Evolutionary conservation across 371 early-diverging fungal species (phyloP).

Genomic region (Mortierella sp.): DNA sequence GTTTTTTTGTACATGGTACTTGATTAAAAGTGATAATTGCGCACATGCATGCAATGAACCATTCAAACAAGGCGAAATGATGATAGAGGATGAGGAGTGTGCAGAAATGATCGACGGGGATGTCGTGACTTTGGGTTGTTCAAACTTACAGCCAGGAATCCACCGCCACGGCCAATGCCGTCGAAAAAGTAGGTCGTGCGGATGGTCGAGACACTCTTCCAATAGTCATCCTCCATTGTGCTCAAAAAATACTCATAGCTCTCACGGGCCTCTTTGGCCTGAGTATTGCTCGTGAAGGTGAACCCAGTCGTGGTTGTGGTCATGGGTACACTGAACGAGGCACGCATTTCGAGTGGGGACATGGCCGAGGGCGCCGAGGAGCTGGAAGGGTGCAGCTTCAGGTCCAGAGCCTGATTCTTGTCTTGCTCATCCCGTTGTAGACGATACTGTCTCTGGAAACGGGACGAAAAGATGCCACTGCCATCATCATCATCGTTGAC

Average conservation of each 20-base stretch:
- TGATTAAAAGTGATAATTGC: no score
- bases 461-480: constrained; percentile 9
- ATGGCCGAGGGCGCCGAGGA: constrained; percentile 37
- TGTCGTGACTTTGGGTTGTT: neutral
- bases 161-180: constrained; percentile 55
- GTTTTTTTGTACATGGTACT: no score
- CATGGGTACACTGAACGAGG: neutral
- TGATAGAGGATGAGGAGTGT: no score
- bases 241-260: constrained; percentile 42
- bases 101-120: neutral
- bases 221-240: constrained; percentile 50
- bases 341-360: constrained; percentile 27
- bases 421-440: neutral
- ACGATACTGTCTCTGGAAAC: constrained; percentile 15
- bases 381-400: constrained; percentile 16
- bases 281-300: constrained; percentile 44
- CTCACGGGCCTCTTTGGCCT: constrained; percentile 35
- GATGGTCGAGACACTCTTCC: constrained; percentile 55
- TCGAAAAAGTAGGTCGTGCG: constrained; percentile 58
- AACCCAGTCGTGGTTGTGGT: constrained; percentile 32
- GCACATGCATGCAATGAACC: no score
- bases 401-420: no score
- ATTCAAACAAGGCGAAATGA: no score
- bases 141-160: constrained; percentile 47
- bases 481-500: neutral